Conservation (phyloP, 176 grass and related monocot species). For the sorghum (Sorghum bicolor) region DNA sequence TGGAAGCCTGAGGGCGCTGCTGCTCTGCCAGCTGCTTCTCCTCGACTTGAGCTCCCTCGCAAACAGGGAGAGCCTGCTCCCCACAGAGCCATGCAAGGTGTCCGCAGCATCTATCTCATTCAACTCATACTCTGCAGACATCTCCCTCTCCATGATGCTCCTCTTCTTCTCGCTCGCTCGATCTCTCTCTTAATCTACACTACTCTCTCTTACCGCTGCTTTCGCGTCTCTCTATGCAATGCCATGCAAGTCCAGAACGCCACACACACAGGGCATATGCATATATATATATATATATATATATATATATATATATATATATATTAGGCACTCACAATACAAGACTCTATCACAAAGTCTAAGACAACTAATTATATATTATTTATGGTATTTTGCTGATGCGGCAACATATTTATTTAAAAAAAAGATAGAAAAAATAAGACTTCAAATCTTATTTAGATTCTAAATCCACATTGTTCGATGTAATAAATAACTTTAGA, state of each 20-base stretch:
- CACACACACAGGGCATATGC: too few relatives aligned
- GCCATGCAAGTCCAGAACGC: neutral
- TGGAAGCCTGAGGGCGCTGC: conserved; percentile 39
- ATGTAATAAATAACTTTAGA: too few relatives aligned
- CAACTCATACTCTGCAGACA: conserved; percentile 66
- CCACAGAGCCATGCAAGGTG: conserved; percentile 55
- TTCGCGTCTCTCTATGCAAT: neutral
- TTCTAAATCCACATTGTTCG: too few relatives aligned
- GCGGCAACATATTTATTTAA: too few relatives aligned
- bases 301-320: neutral
- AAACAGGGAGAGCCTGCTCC: conserved; percentile 68
- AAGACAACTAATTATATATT: too few relatives aligned
- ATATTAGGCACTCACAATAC: too few relatives aligned
- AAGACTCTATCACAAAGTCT: too few relatives aligned
- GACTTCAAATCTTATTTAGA: too few relatives aligned
- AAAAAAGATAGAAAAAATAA: too few relatives aligned
- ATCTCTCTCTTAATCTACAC: neutral
- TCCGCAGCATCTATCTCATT: conserved; percentile 41
- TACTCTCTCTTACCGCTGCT: neutral
- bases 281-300: too few relatives aligned
- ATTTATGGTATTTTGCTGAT: too few relatives aligned
- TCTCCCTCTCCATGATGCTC: conserved; percentile 37
- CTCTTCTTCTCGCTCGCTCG: neutral
- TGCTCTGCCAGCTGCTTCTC: conserved; percentile 38
- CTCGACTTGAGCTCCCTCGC: conserved; percentile 58